These are phyloP conservation scores for Chrysoporthe puriensis DNA, from an alignment of 2,329 filamentous ascomycete species.

Conservation along the genomic window DNA sequence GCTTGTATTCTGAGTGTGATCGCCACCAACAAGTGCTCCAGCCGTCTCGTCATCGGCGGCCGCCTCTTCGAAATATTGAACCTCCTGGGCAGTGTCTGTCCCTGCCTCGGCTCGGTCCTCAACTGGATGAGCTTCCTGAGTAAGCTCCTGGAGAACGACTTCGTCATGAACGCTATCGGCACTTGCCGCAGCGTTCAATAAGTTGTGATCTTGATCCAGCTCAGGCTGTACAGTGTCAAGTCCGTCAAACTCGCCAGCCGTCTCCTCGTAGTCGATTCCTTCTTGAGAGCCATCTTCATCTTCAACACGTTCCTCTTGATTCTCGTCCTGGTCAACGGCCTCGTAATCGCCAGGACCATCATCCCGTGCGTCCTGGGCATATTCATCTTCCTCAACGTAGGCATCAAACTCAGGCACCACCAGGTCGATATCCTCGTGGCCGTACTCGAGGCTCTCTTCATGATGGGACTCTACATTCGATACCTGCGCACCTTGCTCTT, in stretches of 20 bases:
- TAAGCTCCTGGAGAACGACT: background rate
- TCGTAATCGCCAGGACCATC: slow-evolving; percentile 5
- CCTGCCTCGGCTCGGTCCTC: slow-evolving; percentile 24
- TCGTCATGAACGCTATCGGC: slow-evolving; percentile 12
- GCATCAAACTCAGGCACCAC: slow-evolving; percentile 31
- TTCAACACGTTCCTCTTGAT: slow-evolving; percentile 23
- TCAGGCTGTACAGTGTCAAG: slow-evolving; percentile 27
- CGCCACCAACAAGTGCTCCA: slow-evolving; percentile 19
- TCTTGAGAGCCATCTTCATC: slow-evolving; percentile 34
- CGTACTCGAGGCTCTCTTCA: background rate
- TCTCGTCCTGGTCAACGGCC: slow-evolving; percentile 13
- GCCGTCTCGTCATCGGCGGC: slow-evolving; percentile 22
- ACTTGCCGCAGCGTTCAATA: slow-evolving; percentile 9
- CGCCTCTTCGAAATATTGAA: background rate
- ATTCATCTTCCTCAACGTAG: background rate
- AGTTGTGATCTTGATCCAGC: slow-evolving; percentile 18
- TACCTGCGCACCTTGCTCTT: slow-evolving; percentile 8
- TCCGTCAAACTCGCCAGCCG: slow-evolving; percentile 10
- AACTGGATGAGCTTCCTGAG: slow-evolving; percentile 1
- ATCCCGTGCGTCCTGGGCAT: background rate
- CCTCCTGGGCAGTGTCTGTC: slow-evolving; percentile 5
- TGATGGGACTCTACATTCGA: slow-evolving; percentile 1
- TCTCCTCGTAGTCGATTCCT: slow-evolving; percentile 43
- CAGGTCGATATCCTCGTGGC: slow-evolving; percentile 19
- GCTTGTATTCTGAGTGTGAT: slow-evolving; percentile 23